A percentile compares a stretch with the other conserved stretches of the same genome.
These are phyloP conservation scores for Fusarium protoensiforme DNA, from an alignment of 2,329 filamentous ascomycete genomes.

Conservation along the genomic window DNA sequence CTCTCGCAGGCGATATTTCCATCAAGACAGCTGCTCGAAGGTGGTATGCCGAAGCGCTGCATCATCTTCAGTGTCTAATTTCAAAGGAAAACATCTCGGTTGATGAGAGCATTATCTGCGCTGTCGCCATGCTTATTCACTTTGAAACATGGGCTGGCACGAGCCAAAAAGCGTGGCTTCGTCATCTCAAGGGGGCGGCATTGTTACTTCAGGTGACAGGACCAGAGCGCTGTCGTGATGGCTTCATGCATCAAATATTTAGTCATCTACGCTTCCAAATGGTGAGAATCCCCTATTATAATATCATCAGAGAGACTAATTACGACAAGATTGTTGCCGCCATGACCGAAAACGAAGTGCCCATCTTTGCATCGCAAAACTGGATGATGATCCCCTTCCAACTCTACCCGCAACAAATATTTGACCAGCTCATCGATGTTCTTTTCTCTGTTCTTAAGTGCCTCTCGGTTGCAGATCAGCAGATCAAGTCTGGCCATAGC, in stretches of 20 bases:
- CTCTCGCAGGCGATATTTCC: neutral
- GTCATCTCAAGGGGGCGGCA: slow-evolving; percentile 12
- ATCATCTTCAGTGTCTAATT: neutral
- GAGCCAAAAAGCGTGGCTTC: slow-evolving; percentile 12
- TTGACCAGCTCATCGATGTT: slow-evolving; percentile 14
- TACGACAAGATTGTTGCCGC: slow-evolving; percentile 4
- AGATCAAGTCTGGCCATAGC: neutral
- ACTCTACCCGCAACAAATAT: slow-evolving; percentile 5
- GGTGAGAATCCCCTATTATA: neutral
- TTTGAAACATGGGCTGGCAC: slow-evolving; percentile 21
- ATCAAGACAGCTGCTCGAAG: slow-evolving; percentile 7
- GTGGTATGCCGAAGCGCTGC: slow-evolving; percentile 12
- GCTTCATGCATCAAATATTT: slow-evolving; percentile 19
- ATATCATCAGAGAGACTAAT: neutral
- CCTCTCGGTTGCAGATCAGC: neutral
- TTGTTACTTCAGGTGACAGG: slow-evolving; percentile 3
- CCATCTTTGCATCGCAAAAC: slow-evolving; percentile 4
- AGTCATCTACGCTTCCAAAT: slow-evolving; percentile 18
- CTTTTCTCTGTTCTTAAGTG: slow-evolving; percentile 10
- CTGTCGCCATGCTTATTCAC: slow-evolving; percentile 9
- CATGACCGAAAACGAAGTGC: slow-evolving; percentile 13
- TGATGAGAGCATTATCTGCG: neutral
- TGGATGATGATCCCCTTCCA: slow-evolving; percentile 20
- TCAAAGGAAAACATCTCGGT: neutral
- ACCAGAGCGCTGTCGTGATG: slow-evolving; percentile 2